Base-by-base conservation (phyloP, 352 stramenopile species). In the Globisporangium megalacanthum region DNA sequence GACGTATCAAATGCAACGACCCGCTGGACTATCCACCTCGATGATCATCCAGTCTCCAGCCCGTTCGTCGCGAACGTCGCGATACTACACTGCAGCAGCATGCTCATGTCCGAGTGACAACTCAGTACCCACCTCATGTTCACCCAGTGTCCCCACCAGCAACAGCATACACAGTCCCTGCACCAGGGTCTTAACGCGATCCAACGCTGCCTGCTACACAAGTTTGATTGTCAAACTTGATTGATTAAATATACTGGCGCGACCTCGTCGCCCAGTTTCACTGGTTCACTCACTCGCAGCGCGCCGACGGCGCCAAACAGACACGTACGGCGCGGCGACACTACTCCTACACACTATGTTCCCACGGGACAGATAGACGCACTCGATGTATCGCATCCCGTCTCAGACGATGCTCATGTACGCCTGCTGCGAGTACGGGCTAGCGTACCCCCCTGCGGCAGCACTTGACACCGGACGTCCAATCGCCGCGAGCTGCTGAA, bases 371-470 rank as follows among this genome's bases (percentile, higher is more conserved):
- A 6, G 42, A 47, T 29, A 29, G 25, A 29, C 25, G 25, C 25
- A 29, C 25, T 29, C 25, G 25, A 29, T 29, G 25, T 29, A 29
- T 29, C 17, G n/a, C n/a, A 10, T 6, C 42, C 42, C 5, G 42
- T 0, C 29, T 62, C 54, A 83, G 54, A 77, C 68, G 20, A 53
- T 65, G 60, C 54, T 69, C 61, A 75, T 72, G 60, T 62, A 68
- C 50, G 66, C 65, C 41, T 56, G 17, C 11, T 62, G 61, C 31
- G 31, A 25, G 33, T 54, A 41, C 17, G 42, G 42, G 42, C n/a
- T 47, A 29, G 25, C 25, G 51, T 52, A 63, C n/a, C 13, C 41
- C 33, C 61, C 3, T 8, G 68, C n/a, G 1, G 33, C 47, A 60
- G 4, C 10, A 64, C 31, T 49, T 11, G 52, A 33, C 19, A 52